Percentiles rank a stretch among this genome's conserved stretches.
phyloP scores from a whole-genome alignment of 257 asterid genomes.

The Schizonepeta tenuifolia region DNA sequence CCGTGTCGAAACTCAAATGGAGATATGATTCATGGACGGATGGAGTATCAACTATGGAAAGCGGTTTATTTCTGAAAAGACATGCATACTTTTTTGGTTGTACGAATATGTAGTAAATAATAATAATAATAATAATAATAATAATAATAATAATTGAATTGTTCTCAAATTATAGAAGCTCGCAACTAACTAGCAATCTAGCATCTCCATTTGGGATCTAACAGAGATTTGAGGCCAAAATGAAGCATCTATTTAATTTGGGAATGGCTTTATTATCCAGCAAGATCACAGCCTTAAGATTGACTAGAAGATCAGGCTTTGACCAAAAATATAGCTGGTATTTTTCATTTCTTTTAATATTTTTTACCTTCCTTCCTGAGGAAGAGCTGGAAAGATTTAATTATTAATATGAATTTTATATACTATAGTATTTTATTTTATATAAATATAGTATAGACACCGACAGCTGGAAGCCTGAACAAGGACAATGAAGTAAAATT shows the following conservation, averaged over 20 bases:
- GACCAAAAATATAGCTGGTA: constrained; percentile 30
- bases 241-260: constrained; percentile 22
- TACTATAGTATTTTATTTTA: background rate
- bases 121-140: background rate
- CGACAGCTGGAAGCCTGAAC: constrained; percentile 41
- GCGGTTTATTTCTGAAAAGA: no score
- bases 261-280: constrained; percentile 40
- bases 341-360: background rate
- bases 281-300: constrained; percentile 38
- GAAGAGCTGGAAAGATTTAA: constrained; percentile 16
- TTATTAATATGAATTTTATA: background rate
- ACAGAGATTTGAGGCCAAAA: constrained; percentile 31
- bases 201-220: constrained; percentile 9
- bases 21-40: no score
- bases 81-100: no score
- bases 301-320: constrained; percentile 30
- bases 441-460: constrained; percentile 14
- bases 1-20: no score
- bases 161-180: background rate
- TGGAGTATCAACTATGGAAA: no score
- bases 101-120: background rate
- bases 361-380: background rate
- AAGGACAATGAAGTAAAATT: constrained; percentile 66
- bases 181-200: constrained; percentile 11
- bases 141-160: background rate